phyloP scores from a whole-genome alignment of 2,329 filamentous ascomycete species.

The Neonectria sp. region DNA sequence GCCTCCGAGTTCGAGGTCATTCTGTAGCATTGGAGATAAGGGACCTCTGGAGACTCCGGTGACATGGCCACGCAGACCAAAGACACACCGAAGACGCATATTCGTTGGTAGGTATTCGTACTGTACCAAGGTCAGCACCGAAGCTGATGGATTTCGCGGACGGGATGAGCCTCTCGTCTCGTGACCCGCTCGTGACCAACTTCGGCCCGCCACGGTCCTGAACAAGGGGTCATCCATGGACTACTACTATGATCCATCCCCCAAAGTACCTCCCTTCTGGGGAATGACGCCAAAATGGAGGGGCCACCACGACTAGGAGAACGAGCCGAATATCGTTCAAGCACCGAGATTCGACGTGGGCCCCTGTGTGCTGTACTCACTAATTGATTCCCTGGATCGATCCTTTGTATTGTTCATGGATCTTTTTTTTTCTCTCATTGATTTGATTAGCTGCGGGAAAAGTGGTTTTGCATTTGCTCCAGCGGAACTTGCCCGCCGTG shows the following conservation, averaged over 20 bases:
- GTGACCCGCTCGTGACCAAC: slow-evolving; percentile 35
- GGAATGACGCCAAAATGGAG: slow-evolving; percentile 36
- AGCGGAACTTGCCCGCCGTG: slow-evolving; percentile 13
- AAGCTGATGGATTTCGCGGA: too few species aligned
- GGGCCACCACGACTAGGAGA: slow-evolving; percentile 36
- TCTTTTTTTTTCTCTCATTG: not conserved
- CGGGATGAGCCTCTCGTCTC: slow-evolving; percentile 4
- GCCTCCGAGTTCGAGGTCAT: slow-evolving; percentile 12
- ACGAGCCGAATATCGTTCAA: slow-evolving; percentile 42
- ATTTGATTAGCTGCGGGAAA: not conserved
- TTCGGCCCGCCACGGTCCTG: slow-evolving; percentile 37
- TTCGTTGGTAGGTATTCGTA: not conserved
- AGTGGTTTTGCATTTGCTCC: not conserved
- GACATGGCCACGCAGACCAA: slow-evolving; percentile 9
- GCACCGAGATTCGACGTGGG: slow-evolving; percentile 43
- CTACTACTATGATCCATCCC: not conserved
- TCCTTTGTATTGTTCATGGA: slow-evolving; percentile 3
- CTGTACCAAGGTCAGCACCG: not conserved
- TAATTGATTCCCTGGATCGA: slow-evolving; percentile 17
- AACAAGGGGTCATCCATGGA: slow-evolving; percentile 15
- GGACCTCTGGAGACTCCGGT: not conserved
- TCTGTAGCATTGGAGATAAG: slow-evolving; percentile 21
- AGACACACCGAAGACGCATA: not conserved
- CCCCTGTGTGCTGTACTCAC: slow-evolving; percentile 23
- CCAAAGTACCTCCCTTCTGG: slow-evolving; percentile 38